A percentile compares a stretch with the other conserved stretches of the same genome.
phyloP scores from a whole-genome alignment of 2,329 filamentous ascomycete genomes.

The Biscogniauxia sp. region DNA sequence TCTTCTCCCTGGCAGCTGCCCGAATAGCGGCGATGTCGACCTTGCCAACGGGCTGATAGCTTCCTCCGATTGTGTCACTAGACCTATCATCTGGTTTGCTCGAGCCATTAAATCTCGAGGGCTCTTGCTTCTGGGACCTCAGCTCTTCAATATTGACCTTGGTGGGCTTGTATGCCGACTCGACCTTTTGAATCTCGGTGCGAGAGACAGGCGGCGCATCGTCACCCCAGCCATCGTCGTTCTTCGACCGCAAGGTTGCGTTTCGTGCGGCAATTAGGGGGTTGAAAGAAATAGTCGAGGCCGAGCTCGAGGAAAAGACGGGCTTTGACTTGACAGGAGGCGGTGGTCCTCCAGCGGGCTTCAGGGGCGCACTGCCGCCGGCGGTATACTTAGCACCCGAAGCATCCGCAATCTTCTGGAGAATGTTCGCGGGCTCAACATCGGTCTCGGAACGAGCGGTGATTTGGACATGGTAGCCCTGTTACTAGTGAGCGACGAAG shows the following conservation, averaged over 20 bases:
- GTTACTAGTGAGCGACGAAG: conserved; percentile 33
- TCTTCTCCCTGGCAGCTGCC: conserved; percentile 64
- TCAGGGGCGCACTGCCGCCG: conserved; percentile 55
- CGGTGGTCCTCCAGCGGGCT: conserved; percentile 50
- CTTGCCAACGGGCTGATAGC: conserved; percentile 92
- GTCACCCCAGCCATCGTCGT: conserved; percentile 89
- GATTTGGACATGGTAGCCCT: conserved; percentile 93
- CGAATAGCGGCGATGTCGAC: conserved; percentile 95
- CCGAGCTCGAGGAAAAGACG: conserved; percentile 77
- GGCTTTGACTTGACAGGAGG: conserved; percentile 84
- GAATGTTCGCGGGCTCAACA: conserved; percentile 80
- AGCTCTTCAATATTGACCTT: conserved; percentile 92
- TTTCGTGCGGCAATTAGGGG: conserved; percentile 66
- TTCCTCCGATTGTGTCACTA: conserved; percentile 72
- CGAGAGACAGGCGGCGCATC: conserved; percentile 91
- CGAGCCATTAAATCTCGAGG: conserved; percentile 57
- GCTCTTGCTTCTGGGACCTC: conserved; percentile 67
- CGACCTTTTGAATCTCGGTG: conserved; percentile 86
- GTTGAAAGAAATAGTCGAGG: conserved; percentile 56
- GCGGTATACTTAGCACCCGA: conserved; percentile 92
- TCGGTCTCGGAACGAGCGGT: conserved; percentile 90
- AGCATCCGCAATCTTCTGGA: conserved; percentile 91
- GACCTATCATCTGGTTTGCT: conserved; percentile 43
- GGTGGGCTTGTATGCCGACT: conserved; percentile 89
- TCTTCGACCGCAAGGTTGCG: conserved; percentile 50